Evolutionary conservation across 2,329 filamentous ascomycete genomes (phyloP), one percentile per base, ranked within the genome.

Genomic region (Fusarium sp.): DNA sequence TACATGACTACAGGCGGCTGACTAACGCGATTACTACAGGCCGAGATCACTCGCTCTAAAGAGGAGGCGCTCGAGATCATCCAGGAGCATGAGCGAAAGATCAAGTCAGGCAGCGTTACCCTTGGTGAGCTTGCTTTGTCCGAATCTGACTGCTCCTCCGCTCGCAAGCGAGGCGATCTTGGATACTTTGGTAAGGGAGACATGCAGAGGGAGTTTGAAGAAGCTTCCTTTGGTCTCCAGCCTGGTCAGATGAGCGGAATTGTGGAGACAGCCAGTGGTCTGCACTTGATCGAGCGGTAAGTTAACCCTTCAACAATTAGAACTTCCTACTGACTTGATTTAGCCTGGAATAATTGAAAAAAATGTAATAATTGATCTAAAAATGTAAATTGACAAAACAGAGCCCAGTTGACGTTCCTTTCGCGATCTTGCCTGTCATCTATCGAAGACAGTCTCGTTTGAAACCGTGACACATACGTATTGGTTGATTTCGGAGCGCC

Each of bases 141-240:
- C 43, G 96, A 98, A 82, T 97, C 93, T 17, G 96, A 99, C 82
- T 98, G 95, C 83, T 97, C 92, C 80, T 97, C 94, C 74, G 94
- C 96, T 30, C 89, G 94, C 74, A 99, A 98, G 86, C 89, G 90
- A 71, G 96, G 96, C 58, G 96, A 99, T 78, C 83, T 99, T 82
- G 96, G 96, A 20, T 97, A 94, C 80, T 99, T 99, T 79, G 94
- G 93, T 56, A 90, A 87, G 74, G 93, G 94, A 28, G 95, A 98
- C 75, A 99, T 99, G 96, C 96, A 99, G 79, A 95, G 94, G 83
- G 95, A 97, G 81, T 99, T 99, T 76, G 96, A 99, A 82, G 93
- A 97, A 57, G 94, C 94, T 6, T 92, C 96, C 2, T 99, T 99
- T 81, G 90, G 87, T n/a, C 84, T 99, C 56, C 87, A 94, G 79